Evolutionary conservation across 2,329 filamentous ascomycete species (phyloP), one percentile per base, ranked within the genome.

Genomic region (Aspergillus sergii): DNA sequence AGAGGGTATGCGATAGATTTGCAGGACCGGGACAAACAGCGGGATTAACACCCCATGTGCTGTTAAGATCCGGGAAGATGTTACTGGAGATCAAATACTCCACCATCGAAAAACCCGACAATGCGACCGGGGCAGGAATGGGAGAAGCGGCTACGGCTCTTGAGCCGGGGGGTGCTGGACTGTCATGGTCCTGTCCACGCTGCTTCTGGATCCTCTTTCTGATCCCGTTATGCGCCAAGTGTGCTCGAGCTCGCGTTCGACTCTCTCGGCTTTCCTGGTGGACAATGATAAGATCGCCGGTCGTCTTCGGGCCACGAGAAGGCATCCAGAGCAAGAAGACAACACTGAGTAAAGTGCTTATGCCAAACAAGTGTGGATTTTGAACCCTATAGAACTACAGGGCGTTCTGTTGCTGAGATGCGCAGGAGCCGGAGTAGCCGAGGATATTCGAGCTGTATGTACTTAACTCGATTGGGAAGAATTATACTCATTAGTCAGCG

Each of bases 241-340:
- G 43, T 1, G 41, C 41, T 11, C 56, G 56, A 5, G 56, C 56
- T 26, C 48, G 56, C 21, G 21, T 58, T 12, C 56, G 56, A 19
- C 56, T 48, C 30, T 30, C n/a, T 28, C n/a, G 56, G 56, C n/a
- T 36, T 58, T 46, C n/a, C 10, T 46, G 56, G 10, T 48, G 36
- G 19, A 58, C 45, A 23, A 58, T 34, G 30, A 58, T 60, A 16
- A 21, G 51, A 6, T 21, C 28, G 4, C 57, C 43, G 11, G 28
- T 43, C 23, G 16, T 32, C n/a, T 8, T 63, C 62, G 5, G 60
- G 79, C 6, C 8, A 26, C 11, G 32, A 19, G 32, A 1, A 51
- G 28, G 7, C 51, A 55, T 55, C 9, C 32, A 39, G 51, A 55
- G 23, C 4, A 4, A 9, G 3, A 16, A 2, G 26, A 16, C 3